phyloP scores from a whole-genome alignment of 2,329 filamentous ascomycete genomes.

The Colletotrichum karsti region DNA sequence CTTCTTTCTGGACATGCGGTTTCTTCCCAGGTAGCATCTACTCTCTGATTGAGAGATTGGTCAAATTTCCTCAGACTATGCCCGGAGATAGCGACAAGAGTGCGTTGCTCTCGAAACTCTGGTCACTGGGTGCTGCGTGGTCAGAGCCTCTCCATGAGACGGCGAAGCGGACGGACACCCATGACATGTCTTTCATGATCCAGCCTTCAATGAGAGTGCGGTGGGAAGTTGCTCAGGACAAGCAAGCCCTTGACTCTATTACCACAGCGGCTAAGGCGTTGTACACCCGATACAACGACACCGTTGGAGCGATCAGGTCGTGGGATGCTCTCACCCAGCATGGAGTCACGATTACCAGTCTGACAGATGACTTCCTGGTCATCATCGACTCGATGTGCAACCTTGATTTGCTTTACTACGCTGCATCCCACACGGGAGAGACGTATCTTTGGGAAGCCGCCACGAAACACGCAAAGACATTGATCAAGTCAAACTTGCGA shows the following conservation, averaged over 20 bases:
- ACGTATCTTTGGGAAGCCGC: slow-evolving; percentile 36
- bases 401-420: slow-evolving; percentile 47
- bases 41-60: slow-evolving; percentile 40
- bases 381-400: slow-evolving; percentile 54
- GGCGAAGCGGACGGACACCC: slow-evolving; percentile 55
- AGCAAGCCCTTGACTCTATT: slow-evolving; percentile 46
- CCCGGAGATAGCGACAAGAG: slow-evolving; percentile 13
- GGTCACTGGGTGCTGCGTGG: slow-evolving; percentile 39
- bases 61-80: slow-evolving; percentile 39
- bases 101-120: slow-evolving; percentile 33
- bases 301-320: slow-evolving; percentile 55
- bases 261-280: slow-evolving; percentile 53
- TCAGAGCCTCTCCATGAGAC: slow-evolving; percentile 44
- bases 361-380: slow-evolving; percentile 45
- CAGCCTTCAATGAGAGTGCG: slow-evolving; percentile 56
- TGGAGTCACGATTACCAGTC: slow-evolving; percentile 39
- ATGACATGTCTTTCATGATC: slow-evolving; percentile 64
- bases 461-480: slow-evolving; percentile 48
- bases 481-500: slow-evolving; percentile 50
- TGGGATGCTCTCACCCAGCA: slow-evolving; percentile 51
- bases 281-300: slow-evolving; percentile 49
- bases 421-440: slow-evolving; percentile 40
- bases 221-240: slow-evolving; percentile 54
- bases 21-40: slow-evolving; percentile 49
- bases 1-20: slow-evolving; percentile 44